Evolutionary conservation across 768 basidiomycete species (phyloP).

Genomic region (Tulasnella sp.): DNA sequence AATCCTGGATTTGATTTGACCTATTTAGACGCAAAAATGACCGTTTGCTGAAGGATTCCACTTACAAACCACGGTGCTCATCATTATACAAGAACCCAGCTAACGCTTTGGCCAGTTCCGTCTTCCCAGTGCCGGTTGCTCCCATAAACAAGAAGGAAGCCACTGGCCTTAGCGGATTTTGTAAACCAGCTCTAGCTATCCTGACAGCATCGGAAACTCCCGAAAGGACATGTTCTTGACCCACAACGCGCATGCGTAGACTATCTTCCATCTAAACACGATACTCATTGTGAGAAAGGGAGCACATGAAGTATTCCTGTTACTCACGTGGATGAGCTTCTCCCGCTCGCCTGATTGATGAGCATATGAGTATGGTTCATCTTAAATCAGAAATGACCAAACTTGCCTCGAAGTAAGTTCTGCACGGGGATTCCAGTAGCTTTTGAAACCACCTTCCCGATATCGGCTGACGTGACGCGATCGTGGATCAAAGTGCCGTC

Average conservation of each 20-base stretch:
- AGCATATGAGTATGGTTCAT: too few relatives aligned
- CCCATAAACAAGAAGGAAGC: constrained; percentile 88
- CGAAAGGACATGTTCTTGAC: constrained; percentile 78
- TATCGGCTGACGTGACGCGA: constrained; percentile 78
- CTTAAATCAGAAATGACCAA: too few relatives aligned
- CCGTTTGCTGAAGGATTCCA: constrained; percentile 16
- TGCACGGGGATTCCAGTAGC: constrained; percentile 85
- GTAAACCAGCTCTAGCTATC: constrained; percentile 81
- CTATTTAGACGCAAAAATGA: not conserved
- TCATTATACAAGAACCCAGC: constrained; percentile 84
- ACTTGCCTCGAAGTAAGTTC: constrained; percentile 73
- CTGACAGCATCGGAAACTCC: constrained; percentile 84
- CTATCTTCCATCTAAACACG: constrained; percentile 68
- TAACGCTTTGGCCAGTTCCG: constrained; percentile 78
- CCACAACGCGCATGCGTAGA: constrained; percentile 62
- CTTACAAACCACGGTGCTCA: constrained; percentile 71
- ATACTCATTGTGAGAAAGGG: not conserved
- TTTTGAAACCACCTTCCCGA: constrained; percentile 75
- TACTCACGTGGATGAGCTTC: constrained; percentile 69
- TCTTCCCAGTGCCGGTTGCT: constrained; percentile 84
- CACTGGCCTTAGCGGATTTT: constrained; percentile 77
- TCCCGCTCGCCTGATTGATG: constrained; percentile 86
- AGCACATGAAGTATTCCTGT: not conserved
- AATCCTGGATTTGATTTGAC: constrained; percentile 35
- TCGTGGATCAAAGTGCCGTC: constrained; percentile 53